These are phyloP conservation scores for Botrytis medusae DNA, from an alignment of 2,329 filamentous ascomycete species.

Conservation along the genomic window DNA sequence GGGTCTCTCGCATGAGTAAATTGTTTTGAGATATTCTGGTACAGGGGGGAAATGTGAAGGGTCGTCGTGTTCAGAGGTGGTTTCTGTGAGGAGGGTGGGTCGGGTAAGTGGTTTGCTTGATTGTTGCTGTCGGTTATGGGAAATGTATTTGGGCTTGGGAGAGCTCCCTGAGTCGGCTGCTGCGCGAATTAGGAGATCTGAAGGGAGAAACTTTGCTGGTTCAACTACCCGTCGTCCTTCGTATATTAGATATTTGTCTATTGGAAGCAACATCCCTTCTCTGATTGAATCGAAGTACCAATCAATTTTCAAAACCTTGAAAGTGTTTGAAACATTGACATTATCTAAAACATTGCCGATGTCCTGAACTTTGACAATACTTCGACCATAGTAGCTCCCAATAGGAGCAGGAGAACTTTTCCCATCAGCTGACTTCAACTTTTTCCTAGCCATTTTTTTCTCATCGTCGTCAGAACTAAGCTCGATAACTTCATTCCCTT, in stretches of 20 bases:
- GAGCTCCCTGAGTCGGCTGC: constrained; percentile 33
- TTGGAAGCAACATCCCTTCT: constrained; percentile 47
- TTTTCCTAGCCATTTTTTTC: constrained; percentile 18
- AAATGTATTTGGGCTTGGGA: constrained; percentile 25
- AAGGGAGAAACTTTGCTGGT: not conserved
- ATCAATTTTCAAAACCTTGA: constrained; percentile 57
- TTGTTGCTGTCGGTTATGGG: constrained; percentile 22
- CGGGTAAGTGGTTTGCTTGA: constrained; percentile 35
- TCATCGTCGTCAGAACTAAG: constrained; percentile 40
- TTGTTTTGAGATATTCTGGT: constrained; percentile 64
- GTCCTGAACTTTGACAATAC: not conserved
- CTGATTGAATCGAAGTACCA: constrained; percentile 59
- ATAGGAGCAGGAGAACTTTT: not conserved
- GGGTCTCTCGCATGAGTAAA: constrained; percentile 78
- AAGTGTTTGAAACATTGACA: constrained; percentile 28
- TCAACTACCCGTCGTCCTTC: constrained; percentile 43
- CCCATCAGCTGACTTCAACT: constrained; percentile 11
- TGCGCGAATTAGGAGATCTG: constrained; percentile 31
- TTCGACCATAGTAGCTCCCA: not conserved
- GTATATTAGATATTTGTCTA: constrained; percentile 55
- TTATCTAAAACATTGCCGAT: not conserved
- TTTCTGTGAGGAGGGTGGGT: constrained; percentile 55
- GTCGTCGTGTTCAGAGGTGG: constrained; percentile 76
- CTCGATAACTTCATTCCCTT: constrained; percentile 29
- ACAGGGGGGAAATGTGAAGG: constrained; percentile 57